Conservation (phyloP, 257 asterid species). For the Prunella vulgaris region DNA sequence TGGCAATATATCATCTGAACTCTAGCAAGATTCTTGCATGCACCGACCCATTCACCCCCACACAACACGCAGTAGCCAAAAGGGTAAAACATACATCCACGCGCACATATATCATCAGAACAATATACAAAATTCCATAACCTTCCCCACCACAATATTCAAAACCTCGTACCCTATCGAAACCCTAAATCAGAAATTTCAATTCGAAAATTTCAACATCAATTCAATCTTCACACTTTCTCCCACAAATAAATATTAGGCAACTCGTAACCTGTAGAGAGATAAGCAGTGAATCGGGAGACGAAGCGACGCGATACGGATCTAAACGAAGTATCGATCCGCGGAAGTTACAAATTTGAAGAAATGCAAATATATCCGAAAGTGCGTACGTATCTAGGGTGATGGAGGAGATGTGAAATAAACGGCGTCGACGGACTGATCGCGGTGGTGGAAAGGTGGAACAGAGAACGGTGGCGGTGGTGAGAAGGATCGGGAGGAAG, state of each 20-base stretch:
- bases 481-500: constrained; percentile 21
- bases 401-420: not conserved
- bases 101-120: not conserved
- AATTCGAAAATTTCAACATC: constrained; percentile 10
- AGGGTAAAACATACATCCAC: not conserved
- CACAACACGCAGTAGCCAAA: constrained; percentile 1
- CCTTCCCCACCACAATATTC: not conserved
- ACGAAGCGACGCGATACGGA: constrained; percentile 40
- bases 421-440: constrained; percentile 25
- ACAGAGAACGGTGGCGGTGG: constrained; percentile 24
- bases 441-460: not conserved
- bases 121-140: constrained; percentile 2
- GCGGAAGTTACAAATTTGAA: constrained; percentile 18
- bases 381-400: not conserved
- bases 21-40: not conserved
- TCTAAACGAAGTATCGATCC: constrained; percentile 48
- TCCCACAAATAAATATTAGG: not conserved
- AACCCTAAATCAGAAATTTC: constrained; percentile 32
- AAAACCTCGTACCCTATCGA: constrained; percentile 22
- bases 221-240: constrained; percentile 24
- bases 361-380: constrained; percentile 9
- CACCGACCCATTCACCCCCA: not conserved
- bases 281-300: constrained; percentile 13
- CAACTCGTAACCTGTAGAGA: not conserved
- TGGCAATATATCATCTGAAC: not conserved